Evolutionary conservation across 176 grass and related monocot species (phyloP).

Genomic region (Themeda triandra): DNA sequence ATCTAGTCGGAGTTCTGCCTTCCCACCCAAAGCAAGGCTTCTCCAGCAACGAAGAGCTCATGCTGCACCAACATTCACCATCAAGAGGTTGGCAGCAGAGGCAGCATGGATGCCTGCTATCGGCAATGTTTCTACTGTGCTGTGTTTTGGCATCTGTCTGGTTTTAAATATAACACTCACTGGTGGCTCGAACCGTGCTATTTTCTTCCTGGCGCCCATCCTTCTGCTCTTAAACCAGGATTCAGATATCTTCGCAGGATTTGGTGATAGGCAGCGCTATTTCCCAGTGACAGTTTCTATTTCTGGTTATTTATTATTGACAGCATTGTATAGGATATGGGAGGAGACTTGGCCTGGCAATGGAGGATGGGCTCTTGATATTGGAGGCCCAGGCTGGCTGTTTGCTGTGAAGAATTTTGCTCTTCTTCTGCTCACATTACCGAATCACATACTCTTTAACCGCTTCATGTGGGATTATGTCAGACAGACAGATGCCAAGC

Average conservation of each 20-base stretch:
- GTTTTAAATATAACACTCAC: conserved; percentile 82
- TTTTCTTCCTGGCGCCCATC: conserved; percentile 95
- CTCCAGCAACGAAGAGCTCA: conserved; percentile 83
- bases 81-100: conserved; percentile 94
- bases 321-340: conserved; percentile 81
- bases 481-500: conserved; percentile 78
- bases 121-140: conserved; percentile 78
- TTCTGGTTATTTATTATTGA: conserved; percentile 77
- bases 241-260: conserved; percentile 87
- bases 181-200: conserved; percentile 85
- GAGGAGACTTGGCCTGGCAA: conserved; percentile 73
- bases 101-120: conserved; percentile 98
- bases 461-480: conserved; percentile 99
- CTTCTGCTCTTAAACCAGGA: conserved; percentile 95
- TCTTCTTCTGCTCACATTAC: conserved; percentile 81
- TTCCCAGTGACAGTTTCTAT: conserved; percentile 78
- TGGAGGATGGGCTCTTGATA: conserved; percentile 73
- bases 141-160: conserved; percentile 92
- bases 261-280: conserved; percentile 95
- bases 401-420: conserved; percentile 82
- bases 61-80: conserved; percentile 77
- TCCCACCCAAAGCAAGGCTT: conserved; percentile 77
- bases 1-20: conserved; percentile 48
- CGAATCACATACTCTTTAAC: conserved; percentile 97
- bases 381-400: conserved; percentile 81